Evolutionary conservation across 2,329 filamentous ascomycete species (phyloP).

Genomic region (Aotearoamyces nothofagi): DNA sequence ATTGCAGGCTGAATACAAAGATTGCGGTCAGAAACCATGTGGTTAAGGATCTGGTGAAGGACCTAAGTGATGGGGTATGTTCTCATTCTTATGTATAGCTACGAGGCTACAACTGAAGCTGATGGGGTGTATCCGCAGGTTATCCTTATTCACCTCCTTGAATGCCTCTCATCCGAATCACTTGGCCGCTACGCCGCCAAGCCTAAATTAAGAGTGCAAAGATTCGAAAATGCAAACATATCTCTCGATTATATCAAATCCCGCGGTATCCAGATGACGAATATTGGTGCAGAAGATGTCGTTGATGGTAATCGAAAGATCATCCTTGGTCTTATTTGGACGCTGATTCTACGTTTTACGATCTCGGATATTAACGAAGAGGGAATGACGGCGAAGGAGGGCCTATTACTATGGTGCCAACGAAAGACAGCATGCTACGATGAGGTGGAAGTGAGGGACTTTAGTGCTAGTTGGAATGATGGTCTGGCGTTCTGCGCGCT

Average conservation of each 20-base stretch:
- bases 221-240: constrained; percentile 96
- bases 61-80: constrained; percentile 87
- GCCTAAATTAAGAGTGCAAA: constrained; percentile 89
- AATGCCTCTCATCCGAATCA: constrained; percentile 88
- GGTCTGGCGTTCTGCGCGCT: constrained; percentile 92
- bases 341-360: constrained; percentile 90
- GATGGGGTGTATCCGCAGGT: constrained; percentile 37
- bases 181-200: constrained; percentile 94
- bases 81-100: no score
- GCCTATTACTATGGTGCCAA: constrained; percentile 91
- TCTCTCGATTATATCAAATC: constrained; percentile 87
- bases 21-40: constrained; percentile 62
- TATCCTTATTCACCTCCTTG: constrained; percentile 88
- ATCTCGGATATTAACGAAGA: constrained; percentile 98
- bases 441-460: constrained; percentile 89
- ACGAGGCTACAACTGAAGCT: no score
- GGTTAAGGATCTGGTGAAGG: constrained; percentile 74
- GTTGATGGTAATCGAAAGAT: constrained; percentile 98
- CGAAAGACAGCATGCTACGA: constrained; percentile 97
- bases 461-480: constrained; percentile 93
- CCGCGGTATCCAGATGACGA: constrained; percentile 89
- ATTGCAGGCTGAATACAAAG: constrained; percentile 81
- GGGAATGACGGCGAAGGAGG: constrained; percentile 94
- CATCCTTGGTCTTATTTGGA: constrained; percentile 95
- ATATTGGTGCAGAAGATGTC: constrained; percentile 95